Percentiles rank a stretch among this genome's conserved stretches.
Conservation (phyloP, 2,329 filamentous ascomycete genomes). For the Sporothrix variecibatus region DNA sequence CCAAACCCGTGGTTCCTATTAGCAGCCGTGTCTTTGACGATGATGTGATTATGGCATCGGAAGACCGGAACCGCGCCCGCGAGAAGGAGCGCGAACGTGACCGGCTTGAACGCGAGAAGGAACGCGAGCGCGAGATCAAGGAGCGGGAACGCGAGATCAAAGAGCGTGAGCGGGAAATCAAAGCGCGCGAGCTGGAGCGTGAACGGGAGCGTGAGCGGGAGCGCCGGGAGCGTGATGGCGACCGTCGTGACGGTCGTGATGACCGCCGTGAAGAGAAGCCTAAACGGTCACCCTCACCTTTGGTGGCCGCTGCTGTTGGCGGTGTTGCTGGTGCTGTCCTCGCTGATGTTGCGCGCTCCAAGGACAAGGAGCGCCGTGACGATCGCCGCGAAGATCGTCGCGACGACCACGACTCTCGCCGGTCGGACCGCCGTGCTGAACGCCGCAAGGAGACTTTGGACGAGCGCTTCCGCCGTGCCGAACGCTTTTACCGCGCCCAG, state of each 20-base stretch:
- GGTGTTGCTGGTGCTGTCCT: conserved; percentile 14
- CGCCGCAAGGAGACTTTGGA: conserved; percentile 11
- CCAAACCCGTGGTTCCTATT: conserved; percentile 75
- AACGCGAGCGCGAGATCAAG: conserved; percentile 30
- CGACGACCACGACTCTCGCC: conserved; percentile 2
- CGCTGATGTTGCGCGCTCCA: not conserved
- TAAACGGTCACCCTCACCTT: not conserved
- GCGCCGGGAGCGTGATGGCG: conserved; percentile 25
- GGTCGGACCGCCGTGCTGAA: conserved; percentile 5
- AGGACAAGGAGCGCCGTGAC: conserved; percentile 24
- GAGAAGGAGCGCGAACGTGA: conserved; percentile 32
- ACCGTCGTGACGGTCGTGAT: conserved; percentile 22
- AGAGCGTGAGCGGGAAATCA: conserved; percentile 32
- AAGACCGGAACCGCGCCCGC: conserved; percentile 33
- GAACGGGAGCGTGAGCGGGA: conserved; percentile 32
- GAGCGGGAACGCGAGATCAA: conserved; percentile 36
- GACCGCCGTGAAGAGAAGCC: not conserved
- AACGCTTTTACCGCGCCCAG: conserved; percentile 17
- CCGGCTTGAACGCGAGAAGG: conserved; percentile 32
- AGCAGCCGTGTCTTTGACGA: conserved; percentile 67
- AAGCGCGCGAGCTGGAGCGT: conserved; percentile 31
- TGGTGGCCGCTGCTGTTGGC: conserved; percentile 19
- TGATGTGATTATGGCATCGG: conserved; percentile 32
- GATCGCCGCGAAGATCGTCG: not conserved
- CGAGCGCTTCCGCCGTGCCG: conserved; percentile 7